These are phyloP conservation scores for Stenocarpella maydis DNA, from an alignment of 2,329 filamentous ascomycete species.

Conservation along the genomic window DNA sequence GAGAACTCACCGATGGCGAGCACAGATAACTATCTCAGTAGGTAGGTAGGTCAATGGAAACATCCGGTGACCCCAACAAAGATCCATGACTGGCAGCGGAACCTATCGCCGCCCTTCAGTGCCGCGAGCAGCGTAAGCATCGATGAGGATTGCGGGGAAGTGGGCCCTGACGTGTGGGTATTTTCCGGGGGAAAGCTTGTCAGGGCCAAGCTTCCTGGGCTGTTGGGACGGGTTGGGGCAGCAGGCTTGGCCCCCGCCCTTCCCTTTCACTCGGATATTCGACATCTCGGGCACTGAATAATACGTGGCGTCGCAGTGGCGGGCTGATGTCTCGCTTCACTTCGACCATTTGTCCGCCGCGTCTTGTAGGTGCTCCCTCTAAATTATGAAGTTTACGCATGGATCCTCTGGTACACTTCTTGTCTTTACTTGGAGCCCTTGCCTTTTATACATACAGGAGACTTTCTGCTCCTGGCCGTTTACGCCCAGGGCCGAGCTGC, in stretches of 20 bases:
- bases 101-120: slow-evolving; percentile 36
- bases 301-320: not conserved
- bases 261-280: not conserved
- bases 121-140: not conserved
- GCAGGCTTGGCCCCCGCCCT: not conserved
- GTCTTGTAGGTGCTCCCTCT: not conserved
- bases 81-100: slow-evolving; percentile 37
- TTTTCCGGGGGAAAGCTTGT: slow-evolving; percentile 11
- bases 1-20: not conserved
- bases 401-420: not conserved
- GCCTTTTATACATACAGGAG: not conserved
- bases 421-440: not conserved
- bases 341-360: not conserved
- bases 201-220: slow-evolving; percentile 10
- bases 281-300: not conserved
- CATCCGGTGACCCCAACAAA: slow-evolving; percentile 37
- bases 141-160: slow-evolving; percentile 14
- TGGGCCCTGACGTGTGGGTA: not conserved
- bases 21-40: slow-evolving; percentile 36
- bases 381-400: not conserved
- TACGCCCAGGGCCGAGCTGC: not conserved
- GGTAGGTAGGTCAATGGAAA: slow-evolving; percentile 37
- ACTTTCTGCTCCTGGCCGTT: not conserved
- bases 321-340: not conserved
- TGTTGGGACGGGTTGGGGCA: not conserved